These are phyloP conservation scores for Rhodosporidiobolus sp. DNA, from an alignment of 768 basidiomycete species.

Conservation along the genomic window DNA sequence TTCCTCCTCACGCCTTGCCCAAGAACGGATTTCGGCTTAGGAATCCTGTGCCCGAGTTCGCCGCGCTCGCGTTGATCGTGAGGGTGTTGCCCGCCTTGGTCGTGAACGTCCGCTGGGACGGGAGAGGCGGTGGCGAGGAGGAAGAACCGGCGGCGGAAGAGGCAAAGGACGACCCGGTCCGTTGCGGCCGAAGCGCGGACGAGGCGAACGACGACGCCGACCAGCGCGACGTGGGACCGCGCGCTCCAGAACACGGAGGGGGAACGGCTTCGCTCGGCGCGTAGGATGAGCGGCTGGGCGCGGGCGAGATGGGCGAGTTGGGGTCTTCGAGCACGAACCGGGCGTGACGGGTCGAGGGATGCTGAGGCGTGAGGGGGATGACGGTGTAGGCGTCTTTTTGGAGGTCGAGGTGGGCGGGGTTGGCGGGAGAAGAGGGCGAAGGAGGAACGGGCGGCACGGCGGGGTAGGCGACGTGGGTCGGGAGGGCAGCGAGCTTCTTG, in stretches of 20 bases:
- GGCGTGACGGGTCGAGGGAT: too few species aligned
- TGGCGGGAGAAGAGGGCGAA: conserved; percentile 11
- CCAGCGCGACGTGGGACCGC: not conserved
- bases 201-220: conserved; percentile 11
- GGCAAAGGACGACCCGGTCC: conserved; percentile 1
- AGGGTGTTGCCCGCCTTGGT: conserved; percentile 32
- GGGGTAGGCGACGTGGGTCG: conserved; percentile 30
- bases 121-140: not conserved
- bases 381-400: not conserved
- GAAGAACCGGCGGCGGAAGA: not conserved
- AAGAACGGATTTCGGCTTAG: conserved; percentile 21
- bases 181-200: not conserved
- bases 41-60: too few species aligned
- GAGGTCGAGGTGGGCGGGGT: not conserved
- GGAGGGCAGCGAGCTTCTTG: conserved; percentile 29
- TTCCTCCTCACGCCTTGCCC: not conserved
- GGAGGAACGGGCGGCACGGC: conserved; percentile 2
- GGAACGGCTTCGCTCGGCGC: not conserved
- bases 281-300: conserved; percentile 11
- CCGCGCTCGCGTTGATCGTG: conserved; percentile 10
- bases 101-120: conserved; percentile 7
- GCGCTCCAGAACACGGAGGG: not conserved
- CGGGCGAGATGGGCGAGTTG: conserved; percentile 18
- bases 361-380: conserved; percentile 13
- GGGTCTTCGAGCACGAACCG: conserved; percentile 29